A percentile compares a stretch with the other conserved stretches of the same genome.
These are phyloP conservation scores for Cladosporium colombiae DNA, from an alignment of 2,329 filamentous ascomycete species.

Conservation along the genomic window DNA sequence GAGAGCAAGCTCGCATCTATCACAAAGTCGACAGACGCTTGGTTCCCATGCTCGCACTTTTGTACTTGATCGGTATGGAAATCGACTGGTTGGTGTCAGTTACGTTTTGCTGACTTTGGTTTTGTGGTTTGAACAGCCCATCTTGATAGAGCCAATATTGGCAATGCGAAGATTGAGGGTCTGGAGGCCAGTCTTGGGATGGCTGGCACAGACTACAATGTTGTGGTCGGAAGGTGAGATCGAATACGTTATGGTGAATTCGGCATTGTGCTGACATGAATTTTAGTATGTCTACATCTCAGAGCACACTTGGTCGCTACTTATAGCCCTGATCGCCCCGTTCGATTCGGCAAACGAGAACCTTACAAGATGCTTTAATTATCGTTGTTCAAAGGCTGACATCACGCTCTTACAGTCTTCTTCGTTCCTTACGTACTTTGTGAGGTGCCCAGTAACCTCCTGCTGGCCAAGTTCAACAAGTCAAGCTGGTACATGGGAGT, in stretches of 20 bases:
- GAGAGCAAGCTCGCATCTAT: constrained; percentile 48
- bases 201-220: constrained; percentile 17
- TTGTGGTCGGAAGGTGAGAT: constrained; percentile 21
- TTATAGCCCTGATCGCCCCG: neutral
- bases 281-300: neutral
- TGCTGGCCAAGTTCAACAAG: constrained; percentile 49
- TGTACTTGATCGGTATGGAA: constrained; percentile 39
- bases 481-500: constrained; percentile 41
- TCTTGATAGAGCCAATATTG: constrained; percentile 45
- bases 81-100: neutral
- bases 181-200: constrained; percentile 44
- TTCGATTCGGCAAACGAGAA: neutral
- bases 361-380: neutral
- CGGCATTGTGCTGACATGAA: neutral
- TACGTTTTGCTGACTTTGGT: neutral
- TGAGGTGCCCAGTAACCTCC: constrained; percentile 40
- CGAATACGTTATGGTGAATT: neutral
- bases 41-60: constrained; percentile 60
- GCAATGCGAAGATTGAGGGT: constrained; percentile 34
- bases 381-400: neutral
- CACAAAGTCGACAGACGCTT: constrained; percentile 57
- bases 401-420: neutral
- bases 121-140: constrained; percentile 42
- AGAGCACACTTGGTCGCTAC: neutral
- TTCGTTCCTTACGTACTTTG: constrained; percentile 41